phyloP scores from a whole-genome alignment of 805 yeast species.

The Saccharomycopsis microspora region DNA sequence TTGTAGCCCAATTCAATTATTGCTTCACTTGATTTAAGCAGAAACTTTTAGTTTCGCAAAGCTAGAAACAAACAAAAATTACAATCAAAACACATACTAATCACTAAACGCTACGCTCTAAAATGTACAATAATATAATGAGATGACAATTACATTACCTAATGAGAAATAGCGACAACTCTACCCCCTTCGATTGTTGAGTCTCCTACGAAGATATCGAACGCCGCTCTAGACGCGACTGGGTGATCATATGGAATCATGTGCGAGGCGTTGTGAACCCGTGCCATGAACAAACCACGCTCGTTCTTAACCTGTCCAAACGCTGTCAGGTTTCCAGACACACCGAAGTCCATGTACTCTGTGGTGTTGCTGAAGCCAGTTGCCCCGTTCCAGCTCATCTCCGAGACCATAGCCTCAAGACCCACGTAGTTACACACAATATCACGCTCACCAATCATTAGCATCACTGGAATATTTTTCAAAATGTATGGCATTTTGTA shows the following conservation, averaged over 20 bases:
- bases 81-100: neutral
- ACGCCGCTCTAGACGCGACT: constrained; percentile 42
- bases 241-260: constrained; percentile 74
- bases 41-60: too few species aligned
- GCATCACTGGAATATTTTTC: constrained; percentile 42
- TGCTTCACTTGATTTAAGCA: too few species aligned
- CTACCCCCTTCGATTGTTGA: constrained; percentile 6
- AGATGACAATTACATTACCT: too few species aligned
- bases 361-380: constrained; percentile 9
- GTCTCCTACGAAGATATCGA: constrained; percentile 34
- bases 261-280: constrained; percentile 55
- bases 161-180: constrained; percentile 7
- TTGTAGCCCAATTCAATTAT: too few species aligned
- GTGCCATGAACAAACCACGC: constrained; percentile 52
- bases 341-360: constrained; percentile 4
- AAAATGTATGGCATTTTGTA: constrained; percentile 45
- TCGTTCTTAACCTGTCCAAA: constrained; percentile 33
- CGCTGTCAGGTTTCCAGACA: constrained; percentile 2
- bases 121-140: too few species aligned
- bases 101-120: neutral
- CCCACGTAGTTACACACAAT: constrained; percentile 79
- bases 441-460: constrained; percentile 84
- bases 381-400: constrained; percentile 44
- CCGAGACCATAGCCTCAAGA: constrained; percentile 50
- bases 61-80: neutral